phyloP scores from a whole-genome alignment of 2,329 filamentous ascomycete species.

The Epicoccum sorghinum region DNA sequence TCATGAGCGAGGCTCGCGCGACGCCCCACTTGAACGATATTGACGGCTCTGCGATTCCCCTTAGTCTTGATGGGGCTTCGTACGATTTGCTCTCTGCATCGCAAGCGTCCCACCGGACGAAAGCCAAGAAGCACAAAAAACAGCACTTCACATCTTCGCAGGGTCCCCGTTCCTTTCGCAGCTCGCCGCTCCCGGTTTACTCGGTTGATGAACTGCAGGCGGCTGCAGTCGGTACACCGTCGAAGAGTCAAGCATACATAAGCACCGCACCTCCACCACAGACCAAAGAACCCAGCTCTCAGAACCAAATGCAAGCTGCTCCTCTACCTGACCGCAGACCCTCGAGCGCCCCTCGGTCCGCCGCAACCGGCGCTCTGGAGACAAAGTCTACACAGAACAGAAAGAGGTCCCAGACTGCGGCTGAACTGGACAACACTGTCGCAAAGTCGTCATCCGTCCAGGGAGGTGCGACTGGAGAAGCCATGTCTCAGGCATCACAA shows the following conservation, averaged over 20 bases:
- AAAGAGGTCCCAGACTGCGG: neutral
- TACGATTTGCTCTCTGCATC: neutral
- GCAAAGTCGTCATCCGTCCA: constrained; percentile 1
- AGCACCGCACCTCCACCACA: constrained; percentile 1
- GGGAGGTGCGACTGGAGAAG: neutral
- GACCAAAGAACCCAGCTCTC: constrained; percentile 24
- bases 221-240: constrained; percentile 2
- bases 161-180: neutral
- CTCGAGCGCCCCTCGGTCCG: constrained; percentile 2
- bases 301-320: neutral
- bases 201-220: neutral
- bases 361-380: constrained; percentile 3
- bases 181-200: neutral
- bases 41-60: constrained; percentile 4
- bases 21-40: constrained; percentile 1
- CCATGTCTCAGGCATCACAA: neutral
- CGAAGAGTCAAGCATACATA: neutral
- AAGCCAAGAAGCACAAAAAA: neutral
- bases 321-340: constrained; percentile 7
- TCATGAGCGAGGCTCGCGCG: constrained; percentile 23
- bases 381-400: constrained; percentile 1
- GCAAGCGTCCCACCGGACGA: neutral
- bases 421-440: neutral
- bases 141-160: neutral
- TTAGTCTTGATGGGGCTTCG: constrained; percentile 1